Evolutionary conservation across 371 early-diverging fungal species (phyloP), one percentile per base, ranked within the genome.

Genomic region (Mucor irregularis): DNA sequence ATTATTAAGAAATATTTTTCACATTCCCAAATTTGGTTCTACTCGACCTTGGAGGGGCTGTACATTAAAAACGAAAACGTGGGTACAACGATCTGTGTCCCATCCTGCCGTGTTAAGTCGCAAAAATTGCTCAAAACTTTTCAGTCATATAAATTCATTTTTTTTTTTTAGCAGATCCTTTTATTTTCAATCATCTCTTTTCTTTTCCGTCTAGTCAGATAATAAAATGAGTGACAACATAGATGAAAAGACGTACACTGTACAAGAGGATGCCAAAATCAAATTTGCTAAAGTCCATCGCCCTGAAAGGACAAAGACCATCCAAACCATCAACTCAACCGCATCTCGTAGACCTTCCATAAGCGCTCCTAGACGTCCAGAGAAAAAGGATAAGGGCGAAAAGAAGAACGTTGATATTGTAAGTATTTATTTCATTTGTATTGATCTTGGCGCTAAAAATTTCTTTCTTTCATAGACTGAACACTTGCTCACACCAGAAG

Each of bases 401-500:
- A 58, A 63, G 13, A 66, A 68, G 33, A 58, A 66, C 24, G 62
- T 73, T 2, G 73, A 73, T 46, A 69, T 73, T 53, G 73, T 73
- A 69, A 66, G 73, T 56, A 48, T 31, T 26, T 14, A 10, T 14
- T 21, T n/a, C n/a, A n/a, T n/a, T n/a, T n/a, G n/a, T 5, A 42
- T 5, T 21, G 14, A 22, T 16, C 24, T 19, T 24, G 14, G 14
- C 42, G 10, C 24, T 13, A 24, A 21, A 19, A 24, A 22, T 42
- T 16, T 2, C 22, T 53, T 37, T 28, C n/a, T 19, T 29, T 5
- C 13, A 1, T 64, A 66, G 65, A 63, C 72, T 50, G 97, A 96
- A 66, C 96, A 96, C 70, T 55, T 92, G 40, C 64, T 92, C 43
- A 57, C 85, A 0, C 47, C 87, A 16, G 86, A 88, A 25, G 84